A percentile compares a stretch with the other conserved stretches of the same genome.
phyloP scores from a whole-genome alignment of 2,329 filamentous ascomycete genomes.

The Sporothrix phasma region DNA sequence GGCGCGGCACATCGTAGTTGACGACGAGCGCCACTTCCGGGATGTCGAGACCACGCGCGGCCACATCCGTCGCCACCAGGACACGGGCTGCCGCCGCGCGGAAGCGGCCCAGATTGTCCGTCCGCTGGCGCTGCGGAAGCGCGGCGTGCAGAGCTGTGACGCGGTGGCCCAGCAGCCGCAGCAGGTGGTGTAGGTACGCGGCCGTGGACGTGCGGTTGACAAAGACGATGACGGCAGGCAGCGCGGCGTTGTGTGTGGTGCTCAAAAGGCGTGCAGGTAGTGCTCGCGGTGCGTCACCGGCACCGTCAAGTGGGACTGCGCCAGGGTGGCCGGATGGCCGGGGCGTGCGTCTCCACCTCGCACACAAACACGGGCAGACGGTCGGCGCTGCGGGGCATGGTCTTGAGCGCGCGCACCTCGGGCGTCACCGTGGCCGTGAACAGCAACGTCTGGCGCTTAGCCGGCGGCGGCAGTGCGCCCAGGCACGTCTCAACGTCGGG shows the following conservation, averaged over 20 bases:
- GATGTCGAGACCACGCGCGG: constrained; percentile 88
- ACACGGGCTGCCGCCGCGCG: constrained; percentile 80
- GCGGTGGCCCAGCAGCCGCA: constrained; percentile 76
- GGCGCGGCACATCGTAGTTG: constrained; percentile 93
- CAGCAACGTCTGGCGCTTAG: constrained; percentile 78
- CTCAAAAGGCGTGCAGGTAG: constrained; percentile 85
- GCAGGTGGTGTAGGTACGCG: constrained; percentile 76
- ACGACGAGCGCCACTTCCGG: constrained; percentile 82
- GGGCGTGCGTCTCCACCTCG: constrained; percentile 66
- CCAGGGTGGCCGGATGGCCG: constrained; percentile 69
- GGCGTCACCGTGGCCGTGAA: constrained; percentile 95
- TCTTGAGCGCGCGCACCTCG: constrained; percentile 79
- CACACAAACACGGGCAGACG: constrained; percentile 78
- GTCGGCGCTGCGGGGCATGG: constrained; percentile 57
- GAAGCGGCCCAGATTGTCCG: constrained; percentile 83
- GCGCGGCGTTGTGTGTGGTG: constrained; percentile 64
- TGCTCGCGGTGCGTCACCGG: constrained; percentile 90
- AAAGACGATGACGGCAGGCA: constrained; percentile 87
- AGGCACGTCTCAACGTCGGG: constrained; percentile 86
- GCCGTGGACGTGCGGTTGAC: constrained; percentile 87
- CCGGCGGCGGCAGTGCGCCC: constrained; percentile 64
- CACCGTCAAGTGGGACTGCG: constrained; percentile 77
- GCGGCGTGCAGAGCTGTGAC: constrained; percentile 86
- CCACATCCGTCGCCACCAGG: constrained; percentile 90
- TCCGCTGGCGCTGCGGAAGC: constrained; percentile 74